phyloP scores from a whole-genome alignment of 139 green algal genomes.

The Chlamydomonas schloesseri region DNA sequence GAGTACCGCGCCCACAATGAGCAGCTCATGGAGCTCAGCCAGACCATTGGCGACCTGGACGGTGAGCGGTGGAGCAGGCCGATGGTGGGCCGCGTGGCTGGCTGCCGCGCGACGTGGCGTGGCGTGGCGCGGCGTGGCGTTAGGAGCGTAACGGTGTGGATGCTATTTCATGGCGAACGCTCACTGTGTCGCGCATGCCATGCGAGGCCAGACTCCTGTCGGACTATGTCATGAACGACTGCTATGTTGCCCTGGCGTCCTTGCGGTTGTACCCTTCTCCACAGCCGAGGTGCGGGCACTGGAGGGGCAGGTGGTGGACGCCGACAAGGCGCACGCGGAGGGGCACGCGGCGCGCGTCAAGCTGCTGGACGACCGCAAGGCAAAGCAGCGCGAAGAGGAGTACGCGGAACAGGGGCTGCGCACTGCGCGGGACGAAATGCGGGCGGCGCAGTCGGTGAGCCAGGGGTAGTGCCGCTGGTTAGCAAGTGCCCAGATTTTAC shows the following conservation, averaged over 20 bases:
- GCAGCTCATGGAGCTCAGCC: conserved; percentile 55
- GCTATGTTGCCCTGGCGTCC: too few relatives aligned
- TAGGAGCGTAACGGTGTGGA: too few relatives aligned
- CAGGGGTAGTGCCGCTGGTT: too few relatives aligned
- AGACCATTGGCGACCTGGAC: conserved; percentile 45
- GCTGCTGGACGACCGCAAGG: conserved; percentile 2
- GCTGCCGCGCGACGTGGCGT: too few relatives aligned
- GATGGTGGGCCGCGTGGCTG: too few relatives aligned
- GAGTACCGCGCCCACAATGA: background rate
- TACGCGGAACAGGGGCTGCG: background rate
- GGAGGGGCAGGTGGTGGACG: background rate
- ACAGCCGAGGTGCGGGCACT: conserved; percentile 43
- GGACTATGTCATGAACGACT: too few relatives aligned
- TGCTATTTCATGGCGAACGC: too few relatives aligned
- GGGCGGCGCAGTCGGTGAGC: conserved; percentile 5
- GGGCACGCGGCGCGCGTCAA: background rate
- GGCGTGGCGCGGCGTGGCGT: too few relatives aligned
- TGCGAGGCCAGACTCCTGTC: too few relatives aligned
- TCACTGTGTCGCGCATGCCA: too few relatives aligned
- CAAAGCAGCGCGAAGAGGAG: conserved; percentile 27
- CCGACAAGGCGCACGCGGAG: conserved; percentile 19
- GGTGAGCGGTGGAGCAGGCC: background rate
- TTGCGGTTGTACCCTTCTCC: background rate
- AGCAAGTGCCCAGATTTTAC: too few relatives aligned
- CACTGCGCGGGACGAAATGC: background rate